phyloP scores from a whole-genome alignment of 768 basidiomycete genomes.

The Calocera cornea region DNA sequence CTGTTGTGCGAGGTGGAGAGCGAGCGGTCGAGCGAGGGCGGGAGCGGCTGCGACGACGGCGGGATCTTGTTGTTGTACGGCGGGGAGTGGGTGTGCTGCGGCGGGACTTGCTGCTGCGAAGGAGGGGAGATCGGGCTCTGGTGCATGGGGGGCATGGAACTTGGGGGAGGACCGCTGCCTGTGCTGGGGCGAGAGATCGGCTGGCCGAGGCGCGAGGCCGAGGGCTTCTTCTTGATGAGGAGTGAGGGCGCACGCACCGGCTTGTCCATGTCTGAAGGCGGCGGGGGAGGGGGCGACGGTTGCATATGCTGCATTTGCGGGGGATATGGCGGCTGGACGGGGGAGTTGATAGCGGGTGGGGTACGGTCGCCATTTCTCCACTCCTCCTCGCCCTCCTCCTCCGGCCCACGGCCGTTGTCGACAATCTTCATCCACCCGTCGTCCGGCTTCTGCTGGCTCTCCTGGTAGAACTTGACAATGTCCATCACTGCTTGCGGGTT shows the following conservation, averaged over 20 bases:
- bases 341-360: slow-evolving; percentile 1
- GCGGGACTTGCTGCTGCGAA: too few relatives aligned
- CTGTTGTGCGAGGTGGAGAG: slow-evolving; percentile 1
- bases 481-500: slow-evolving; percentile 97
- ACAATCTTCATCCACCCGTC: neutral
- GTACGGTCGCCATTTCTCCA: neutral
- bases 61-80: slow-evolving; percentile 4
- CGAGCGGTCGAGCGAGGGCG: neutral
- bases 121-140: too few relatives aligned
- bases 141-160: neutral
- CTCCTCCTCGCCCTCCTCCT: slow-evolving; percentile 3
- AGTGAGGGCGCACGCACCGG: neutral
- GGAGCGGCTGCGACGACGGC: neutral
- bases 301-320: slow-evolving; percentile 4
- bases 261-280: slow-evolving; percentile 4
- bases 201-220: neutral
- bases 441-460: slow-evolving; percentile 23
- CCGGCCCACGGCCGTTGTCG: slow-evolving; percentile 5
- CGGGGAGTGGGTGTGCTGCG: neutral
- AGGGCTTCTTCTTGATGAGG: slow-evolving; percentile 4
- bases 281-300: slow-evolving; percentile 8
- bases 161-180: neutral
- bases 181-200: neutral
- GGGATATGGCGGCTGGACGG: neutral
- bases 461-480: slow-evolving; percentile 97